Conservation (phyloP, 176 grass and related monocot genomes). For the Tillandsia leiboldiana region DNA sequence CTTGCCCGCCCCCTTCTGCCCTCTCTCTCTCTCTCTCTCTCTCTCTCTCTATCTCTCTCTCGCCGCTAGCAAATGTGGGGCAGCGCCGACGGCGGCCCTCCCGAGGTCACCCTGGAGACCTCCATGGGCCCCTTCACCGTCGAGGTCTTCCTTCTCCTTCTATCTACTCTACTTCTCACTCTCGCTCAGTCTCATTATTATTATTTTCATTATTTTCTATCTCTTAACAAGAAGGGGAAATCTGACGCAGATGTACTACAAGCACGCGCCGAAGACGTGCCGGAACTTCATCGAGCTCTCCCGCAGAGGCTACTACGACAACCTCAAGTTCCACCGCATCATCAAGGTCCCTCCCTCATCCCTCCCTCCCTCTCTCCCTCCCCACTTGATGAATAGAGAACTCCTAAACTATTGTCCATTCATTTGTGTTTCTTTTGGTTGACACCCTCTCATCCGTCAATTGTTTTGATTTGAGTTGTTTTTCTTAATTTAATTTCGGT, state of each 20-base stretch:
- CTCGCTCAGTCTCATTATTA: not conserved
- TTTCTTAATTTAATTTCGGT: no score
- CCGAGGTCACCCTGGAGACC: constrained; percentile 78
- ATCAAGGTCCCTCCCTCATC: constrained; percentile 47
- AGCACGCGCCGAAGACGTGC: constrained; percentile 91
- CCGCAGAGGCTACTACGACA: constrained; percentile 66
- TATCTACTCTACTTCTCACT: not conserved
- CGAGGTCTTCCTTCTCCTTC: constrained; percentile 34
- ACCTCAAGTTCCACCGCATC: constrained; percentile 92
- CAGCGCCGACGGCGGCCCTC: constrained; percentile 45
- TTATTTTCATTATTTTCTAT: not conserved
- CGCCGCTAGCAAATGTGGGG: constrained; percentile 35
- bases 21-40: not conserved
- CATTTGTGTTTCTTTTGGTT: no score
- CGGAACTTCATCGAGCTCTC: constrained; percentile 91
- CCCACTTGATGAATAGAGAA: no score
- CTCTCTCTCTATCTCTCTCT: not conserved
- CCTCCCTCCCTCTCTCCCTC: not conserved
- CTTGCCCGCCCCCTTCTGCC: not conserved
- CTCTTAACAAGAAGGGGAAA: not conserved
- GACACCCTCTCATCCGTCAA: no score
- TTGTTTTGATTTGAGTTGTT: no score
- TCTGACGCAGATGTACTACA: constrained; percentile 77
- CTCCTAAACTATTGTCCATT: no score
- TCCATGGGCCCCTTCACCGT: constrained; percentile 83